Base-by-base conservation (phyloP, 169 alveolate species). In the Plasmodium blacklocki region DNA sequence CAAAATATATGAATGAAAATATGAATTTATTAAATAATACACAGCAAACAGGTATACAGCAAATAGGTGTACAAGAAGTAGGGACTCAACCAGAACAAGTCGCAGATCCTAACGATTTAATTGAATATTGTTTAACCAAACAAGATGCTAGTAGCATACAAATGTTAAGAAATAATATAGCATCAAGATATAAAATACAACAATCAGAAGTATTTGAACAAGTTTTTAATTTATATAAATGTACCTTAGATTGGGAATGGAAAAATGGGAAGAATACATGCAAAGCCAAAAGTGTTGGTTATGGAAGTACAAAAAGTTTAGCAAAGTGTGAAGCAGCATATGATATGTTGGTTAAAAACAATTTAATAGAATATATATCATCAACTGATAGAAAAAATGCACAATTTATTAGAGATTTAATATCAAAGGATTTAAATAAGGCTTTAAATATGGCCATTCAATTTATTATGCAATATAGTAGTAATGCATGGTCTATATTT, bases 181-280 rank as follows among this genome's bases (percentile, higher is more conserved):
- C 91, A 12, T 83, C 91, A 1, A 83, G 83, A 62, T 83, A 83
- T 58, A 83, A 83, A 54, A 63, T 83, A 26, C 91, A 83, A n/a
- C 91, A 83, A 68, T 68, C 83, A 49, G 91, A 83, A 49, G 70
- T 19, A 18, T 83, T 83, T 29, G 91, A 83, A 60, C 91, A 83
- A 62, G 91, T 83, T n/a, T 67, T 56, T 29, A 83, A 83, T 83
- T 54, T 83, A 63, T 83, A 56, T 60, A 83, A 83, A 60, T 83
- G 91, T 68, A 83, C 91, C 0, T 63, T 83, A 50, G 83, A 83
- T 49, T 83, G 91, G 91, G 85, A 83, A n/a, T 83, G 91, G 91
- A 83, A 83, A 68, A 83, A 83, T 54, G 91, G 85, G 29, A 83
- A 83, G 49, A 68, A 63, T 21, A 45, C 73, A 18, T 83, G 91